A percentile compares a stretch with the other conserved stretches of the same genome.
phyloP scores from a whole-genome alignment of 2,329 filamentous ascomycete species.

The Trichoderma koningiopsis region DNA sequence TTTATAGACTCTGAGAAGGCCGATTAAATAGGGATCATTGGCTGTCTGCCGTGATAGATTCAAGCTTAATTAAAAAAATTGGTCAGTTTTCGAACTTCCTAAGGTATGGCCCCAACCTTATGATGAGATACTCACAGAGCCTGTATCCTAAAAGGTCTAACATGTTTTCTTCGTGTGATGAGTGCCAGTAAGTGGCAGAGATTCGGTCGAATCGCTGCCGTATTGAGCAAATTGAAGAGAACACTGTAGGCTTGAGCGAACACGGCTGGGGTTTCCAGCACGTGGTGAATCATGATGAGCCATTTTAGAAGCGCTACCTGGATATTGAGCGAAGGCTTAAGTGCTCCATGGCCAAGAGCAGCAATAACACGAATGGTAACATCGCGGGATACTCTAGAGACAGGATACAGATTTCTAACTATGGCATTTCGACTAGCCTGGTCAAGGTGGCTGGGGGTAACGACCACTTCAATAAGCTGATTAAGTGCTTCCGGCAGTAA shows the following conservation, averaged over 20 bases:
- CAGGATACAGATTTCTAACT: constrained; percentile 75
- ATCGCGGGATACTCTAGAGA: constrained; percentile 61
- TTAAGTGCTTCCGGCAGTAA: constrained; percentile 62
- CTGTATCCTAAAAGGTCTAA: constrained; percentile 82
- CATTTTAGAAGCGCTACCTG: constrained; percentile 75
- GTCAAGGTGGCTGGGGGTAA: constrained; percentile 69
- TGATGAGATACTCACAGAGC: constrained; percentile 53
- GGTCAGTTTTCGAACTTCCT: neutral
- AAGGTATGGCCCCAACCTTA: neutral
- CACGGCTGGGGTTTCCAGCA: constrained; percentile 63
- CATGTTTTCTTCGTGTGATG: constrained; percentile 78
- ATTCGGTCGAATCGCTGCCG: constrained; percentile 67
- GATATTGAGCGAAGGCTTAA: constrained; percentile 70
- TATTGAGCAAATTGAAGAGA: constrained; percentile 80
- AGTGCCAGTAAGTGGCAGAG: constrained; percentile 78
- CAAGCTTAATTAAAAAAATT: constrained; percentile 45
- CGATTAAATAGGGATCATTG: constrained; percentile 73
- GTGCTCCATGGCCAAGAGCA: constrained; percentile 73
- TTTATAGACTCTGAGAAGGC: constrained; percentile 79
- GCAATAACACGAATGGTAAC: constrained; percentile 68
- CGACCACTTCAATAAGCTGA: constrained; percentile 67
- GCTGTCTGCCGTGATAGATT: constrained; percentile 61
- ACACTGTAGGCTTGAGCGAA: constrained; percentile 73
- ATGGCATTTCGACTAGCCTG: constrained; percentile 71
- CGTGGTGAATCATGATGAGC: constrained; percentile 75